phyloP scores from a whole-genome alignment of 768 basidiomycete species.

The Tricholoma matsutake region DNA sequence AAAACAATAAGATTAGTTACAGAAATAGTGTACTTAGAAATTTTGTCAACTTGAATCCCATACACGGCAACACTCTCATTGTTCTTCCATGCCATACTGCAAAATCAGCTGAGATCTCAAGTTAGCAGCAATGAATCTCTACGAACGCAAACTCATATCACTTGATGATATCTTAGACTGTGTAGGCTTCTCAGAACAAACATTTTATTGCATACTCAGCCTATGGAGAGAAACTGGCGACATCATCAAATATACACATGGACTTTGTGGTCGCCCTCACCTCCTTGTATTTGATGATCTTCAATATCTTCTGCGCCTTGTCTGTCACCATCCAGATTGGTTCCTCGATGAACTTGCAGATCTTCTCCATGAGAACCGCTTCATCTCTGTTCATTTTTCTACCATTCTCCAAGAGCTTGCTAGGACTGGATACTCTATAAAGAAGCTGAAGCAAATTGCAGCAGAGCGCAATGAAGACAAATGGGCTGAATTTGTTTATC shows the following conservation, averaged over 20 bases:
- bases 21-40: background rate
- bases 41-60: background rate
- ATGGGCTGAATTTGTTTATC: conserved; percentile 21
- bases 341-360: conserved; percentile 31
- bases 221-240: conserved; percentile 27
- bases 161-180: conserved; percentile 21
- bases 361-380: conserved; percentile 25
- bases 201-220: conserved; percentile 19
- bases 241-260: conserved; percentile 16
- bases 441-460: conserved; percentile 31
- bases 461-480: conserved; percentile 24
- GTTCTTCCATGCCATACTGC: background rate
- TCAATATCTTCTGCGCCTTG: conserved; percentile 19
- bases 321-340: conserved; percentile 22
- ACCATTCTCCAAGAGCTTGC: conserved; percentile 29
- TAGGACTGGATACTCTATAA: conserved; percentile 8
- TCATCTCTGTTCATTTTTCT: conserved; percentile 30
- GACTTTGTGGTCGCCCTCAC: conserved; percentile 10
- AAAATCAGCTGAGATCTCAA: conserved; percentile 20
- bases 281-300: conserved; percentile 15
- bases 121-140: conserved; percentile 19
- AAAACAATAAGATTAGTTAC: background rate
- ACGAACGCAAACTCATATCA: conserved; percentile 17
- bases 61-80: too few species aligned
- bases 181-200: conserved; percentile 17